Percentiles rank a stretch among this genome's conserved stretches.
Conservation (phyloP, 2,329 filamentous ascomycete species). For the Davidsoniella neocaledoniae region DNA sequence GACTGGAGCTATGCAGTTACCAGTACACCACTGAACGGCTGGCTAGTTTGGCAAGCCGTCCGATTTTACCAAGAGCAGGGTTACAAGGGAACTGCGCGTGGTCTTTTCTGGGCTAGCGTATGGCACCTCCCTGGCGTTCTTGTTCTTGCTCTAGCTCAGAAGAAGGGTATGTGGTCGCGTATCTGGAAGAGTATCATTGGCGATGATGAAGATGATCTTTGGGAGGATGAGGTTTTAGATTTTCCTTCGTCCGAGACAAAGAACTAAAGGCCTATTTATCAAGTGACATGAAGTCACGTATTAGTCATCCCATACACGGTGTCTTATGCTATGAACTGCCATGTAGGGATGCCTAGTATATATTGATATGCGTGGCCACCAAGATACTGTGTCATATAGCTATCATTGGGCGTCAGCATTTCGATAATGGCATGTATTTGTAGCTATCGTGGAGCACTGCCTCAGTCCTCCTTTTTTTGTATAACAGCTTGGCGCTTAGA, state of each 20-base stretch:
- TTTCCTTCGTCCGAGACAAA: not conserved
- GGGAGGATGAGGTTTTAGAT: slow-evolving; percentile 39
- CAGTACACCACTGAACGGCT: slow-evolving; percentile 67
- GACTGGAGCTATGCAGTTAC: slow-evolving; percentile 72
- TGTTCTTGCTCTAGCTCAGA: slow-evolving; percentile 78
- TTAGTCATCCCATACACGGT: no score
- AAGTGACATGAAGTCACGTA: no score
- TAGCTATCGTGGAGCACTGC: no score
- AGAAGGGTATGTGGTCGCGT: slow-evolving; percentile 79
- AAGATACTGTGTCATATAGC: no score
- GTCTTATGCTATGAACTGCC: no score
- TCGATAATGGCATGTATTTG: no score
- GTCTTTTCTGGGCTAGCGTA: slow-evolving; percentile 91
- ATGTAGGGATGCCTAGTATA: no score
- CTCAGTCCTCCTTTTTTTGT: no score
- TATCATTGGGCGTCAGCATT: no score
- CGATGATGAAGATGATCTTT: slow-evolving; percentile 35
- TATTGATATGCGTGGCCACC: no score
- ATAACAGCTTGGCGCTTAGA: no score
- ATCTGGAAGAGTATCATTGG: slow-evolving; percentile 57
- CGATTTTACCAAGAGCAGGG: slow-evolving; percentile 68
- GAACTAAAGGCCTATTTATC: no score
- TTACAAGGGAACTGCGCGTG: slow-evolving; percentile 61
- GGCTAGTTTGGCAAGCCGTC: slow-evolving; percentile 67
- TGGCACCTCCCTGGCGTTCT: slow-evolving; percentile 88